phyloP scores from a whole-genome alignment of 768 basidiomycete genomes.

The Termitomyces sp. region DNA sequence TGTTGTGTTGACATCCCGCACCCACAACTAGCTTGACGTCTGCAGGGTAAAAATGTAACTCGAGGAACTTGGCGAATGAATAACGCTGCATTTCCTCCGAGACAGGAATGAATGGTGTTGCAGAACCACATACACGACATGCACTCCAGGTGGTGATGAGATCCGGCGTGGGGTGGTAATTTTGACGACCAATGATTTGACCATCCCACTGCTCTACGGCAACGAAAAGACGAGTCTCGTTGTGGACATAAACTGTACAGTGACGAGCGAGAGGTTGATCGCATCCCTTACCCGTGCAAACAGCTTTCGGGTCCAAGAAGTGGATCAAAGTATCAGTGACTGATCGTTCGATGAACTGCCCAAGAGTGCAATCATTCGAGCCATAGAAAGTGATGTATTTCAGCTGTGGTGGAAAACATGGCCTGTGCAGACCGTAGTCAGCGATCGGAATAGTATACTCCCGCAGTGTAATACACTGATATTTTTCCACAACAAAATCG shows the following conservation, averaged over 20 bases:
- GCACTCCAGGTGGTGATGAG: slow-evolving; percentile 88
- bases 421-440: slow-evolving; percentile 59
- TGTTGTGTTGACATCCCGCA: slow-evolving; percentile 90
- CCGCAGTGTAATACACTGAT: slow-evolving; percentile 81
- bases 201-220: slow-evolving; percentile 89
- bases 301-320: slow-evolving; percentile 66
- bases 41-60: slow-evolving; percentile 92
- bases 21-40: slow-evolving; percentile 81
- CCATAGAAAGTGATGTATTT: slow-evolving; percentile 85
- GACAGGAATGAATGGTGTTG: slow-evolving; percentile 83
- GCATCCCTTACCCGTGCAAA: slow-evolving; percentile 83
- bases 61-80: slow-evolving; percentile 94
- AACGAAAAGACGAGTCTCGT: slow-evolving; percentile 74
- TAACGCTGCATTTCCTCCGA: slow-evolving; percentile 91
- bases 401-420: slow-evolving; percentile 73
- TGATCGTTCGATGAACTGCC: slow-evolving; percentile 85
- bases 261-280: slow-evolving; percentile 77
- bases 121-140: slow-evolving; percentile 72
- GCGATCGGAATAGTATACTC: slow-evolving; percentile 75
- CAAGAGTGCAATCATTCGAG: slow-evolving; percentile 87
- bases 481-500: slow-evolving; percentile 88
- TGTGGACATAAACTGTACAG: slow-evolving; percentile 88
- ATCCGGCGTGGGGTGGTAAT: slow-evolving; percentile 56
- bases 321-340: slow-evolving; percentile 64
- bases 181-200: slow-evolving; percentile 55